Percentiles rank a stretch among this genome's conserved stretches.
These are phyloP conservation scores for Bertia moriformis DNA, from an alignment of 2,329 filamentous ascomycete species.

Conservation along the genomic window DNA sequence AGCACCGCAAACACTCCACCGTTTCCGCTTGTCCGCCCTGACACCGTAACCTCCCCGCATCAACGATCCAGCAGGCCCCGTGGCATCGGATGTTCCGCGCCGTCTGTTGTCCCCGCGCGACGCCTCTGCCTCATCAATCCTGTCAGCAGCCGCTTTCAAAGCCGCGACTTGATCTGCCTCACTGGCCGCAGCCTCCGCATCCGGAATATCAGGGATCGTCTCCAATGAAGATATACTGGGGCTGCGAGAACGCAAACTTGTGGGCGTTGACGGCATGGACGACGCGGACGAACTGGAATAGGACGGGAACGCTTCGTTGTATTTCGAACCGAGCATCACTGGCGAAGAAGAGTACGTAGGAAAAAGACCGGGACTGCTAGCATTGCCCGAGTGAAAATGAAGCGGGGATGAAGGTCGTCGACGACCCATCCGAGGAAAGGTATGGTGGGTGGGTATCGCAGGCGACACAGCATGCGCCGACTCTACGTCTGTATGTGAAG, in stretches of 20 bases:
- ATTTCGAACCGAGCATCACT: not conserved
- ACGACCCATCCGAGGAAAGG: not conserved
- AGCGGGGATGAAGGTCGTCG: not conserved
- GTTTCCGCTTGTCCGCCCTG: not conserved
- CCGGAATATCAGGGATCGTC: slow-evolving; percentile 1
- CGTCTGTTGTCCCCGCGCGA: not conserved
- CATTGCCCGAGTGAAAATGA: not conserved
- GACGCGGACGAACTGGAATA: not conserved
- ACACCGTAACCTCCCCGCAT: not conserved
- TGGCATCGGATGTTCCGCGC: not conserved
- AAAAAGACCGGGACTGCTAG: not conserved
- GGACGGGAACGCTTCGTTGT: not conserved
- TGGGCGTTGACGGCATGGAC: not conserved
- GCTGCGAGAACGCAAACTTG: not conserved
- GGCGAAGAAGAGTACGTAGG: slow-evolving; percentile 1
- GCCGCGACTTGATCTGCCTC: not conserved
- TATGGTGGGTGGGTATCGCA: not conserved
- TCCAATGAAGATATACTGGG: slow-evolving; percentile 1
- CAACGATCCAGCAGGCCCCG: not conserved
- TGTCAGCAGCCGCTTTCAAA: not conserved
- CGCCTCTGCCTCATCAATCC: not conserved
- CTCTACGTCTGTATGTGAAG: not conserved
- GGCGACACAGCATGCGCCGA: not conserved
- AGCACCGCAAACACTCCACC: slow-evolving; percentile 1
- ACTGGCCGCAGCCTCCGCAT: not conserved